A percentile compares a stretch with the other conserved stretches of the same genome.
phyloP scores from a whole-genome alignment of 441 rosid genomes.

The Euphorbia corollata region DNA sequence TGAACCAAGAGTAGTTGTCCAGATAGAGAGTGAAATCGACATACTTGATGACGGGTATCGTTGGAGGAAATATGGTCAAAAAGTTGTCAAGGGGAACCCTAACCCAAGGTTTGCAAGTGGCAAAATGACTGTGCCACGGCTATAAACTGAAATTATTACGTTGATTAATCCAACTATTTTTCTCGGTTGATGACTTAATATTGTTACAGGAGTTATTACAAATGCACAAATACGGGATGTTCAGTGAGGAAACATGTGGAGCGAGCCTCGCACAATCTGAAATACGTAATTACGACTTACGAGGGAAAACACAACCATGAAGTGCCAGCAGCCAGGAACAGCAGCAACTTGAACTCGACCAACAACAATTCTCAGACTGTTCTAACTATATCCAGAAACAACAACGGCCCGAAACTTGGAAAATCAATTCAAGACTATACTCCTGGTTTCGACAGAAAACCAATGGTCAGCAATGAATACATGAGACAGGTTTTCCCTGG shows the following conservation, averaged over 20 bases:
- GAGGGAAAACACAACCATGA: slow-evolving; percentile 69
- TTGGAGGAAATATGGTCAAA: slow-evolving; percentile 72
- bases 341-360: slow-evolving; percentile 27
- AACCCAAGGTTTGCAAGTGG: slow-evolving; percentile 46
- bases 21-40: slow-evolving; percentile 62
- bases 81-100: slow-evolving; percentile 71
- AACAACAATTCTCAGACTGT: slow-evolving; percentile 27
- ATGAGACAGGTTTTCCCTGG: slow-evolving; percentile 32
- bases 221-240: slow-evolving; percentile 61
- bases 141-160: background rate
- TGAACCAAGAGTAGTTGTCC: slow-evolving; percentile 60
- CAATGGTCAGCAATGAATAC: slow-evolving; percentile 26
- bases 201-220: slow-evolving; percentile 57
- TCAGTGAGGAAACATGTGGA: slow-evolving; percentile 64
- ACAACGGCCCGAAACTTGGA: slow-evolving; percentile 29
- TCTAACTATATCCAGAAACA: slow-evolving; percentile 28
- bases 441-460: slow-evolving; percentile 34
- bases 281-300: slow-evolving; percentile 48
- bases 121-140: background rate
- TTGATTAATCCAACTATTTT: background rate
- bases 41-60: slow-evolving; percentile 71
- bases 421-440: slow-evolving; percentile 35
- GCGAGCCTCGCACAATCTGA: slow-evolving; percentile 55
- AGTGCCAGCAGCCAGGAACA: slow-evolving; percentile 58
- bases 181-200: background rate